Evolutionary conservation across 2,329 filamentous ascomycete genomes (phyloP).

Genomic region (Diaporthe velutina): DNA sequence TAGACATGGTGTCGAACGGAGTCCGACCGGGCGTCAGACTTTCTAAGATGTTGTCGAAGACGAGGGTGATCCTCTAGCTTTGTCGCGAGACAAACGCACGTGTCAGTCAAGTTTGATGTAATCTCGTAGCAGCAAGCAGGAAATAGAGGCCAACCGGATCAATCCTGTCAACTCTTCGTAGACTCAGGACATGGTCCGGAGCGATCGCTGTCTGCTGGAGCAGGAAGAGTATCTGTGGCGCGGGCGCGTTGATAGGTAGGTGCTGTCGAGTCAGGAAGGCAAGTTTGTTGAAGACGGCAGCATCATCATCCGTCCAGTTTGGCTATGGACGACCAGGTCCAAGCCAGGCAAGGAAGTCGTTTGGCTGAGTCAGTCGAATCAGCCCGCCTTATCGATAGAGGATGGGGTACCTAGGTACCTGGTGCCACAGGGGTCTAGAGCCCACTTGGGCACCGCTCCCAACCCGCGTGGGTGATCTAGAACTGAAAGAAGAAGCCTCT

Average conservation of each 20-base stretch:
- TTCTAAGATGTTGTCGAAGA: constrained; percentile 16
- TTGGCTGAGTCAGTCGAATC: constrained; percentile 26
- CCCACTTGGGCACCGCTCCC: background rate
- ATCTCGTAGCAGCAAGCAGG: constrained; percentile 37
- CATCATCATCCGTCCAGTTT: background rate
- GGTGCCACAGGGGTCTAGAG: background rate
- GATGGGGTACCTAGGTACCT: background rate
- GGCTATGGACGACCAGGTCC: background rate
- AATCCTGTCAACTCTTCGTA: constrained; percentile 45
- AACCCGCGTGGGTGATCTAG: constrained; percentile 3
- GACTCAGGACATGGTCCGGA: constrained; percentile 43
- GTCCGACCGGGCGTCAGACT: constrained; percentile 20
- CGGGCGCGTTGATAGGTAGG: background rate
- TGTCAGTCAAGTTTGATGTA: constrained; percentile 41
- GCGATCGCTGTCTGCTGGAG: constrained; percentile 13
- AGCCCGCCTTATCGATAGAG: constrained; percentile 26
- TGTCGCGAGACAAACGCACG: constrained; percentile 22
- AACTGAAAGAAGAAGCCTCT: background rate
- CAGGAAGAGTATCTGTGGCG: background rate
- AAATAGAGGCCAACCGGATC: constrained; percentile 47
- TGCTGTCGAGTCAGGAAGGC: background rate
- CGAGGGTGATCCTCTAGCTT: constrained; percentile 39
- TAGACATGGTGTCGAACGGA: constrained; percentile 48
- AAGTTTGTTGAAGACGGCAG: background rate
- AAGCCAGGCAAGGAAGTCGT: constrained; percentile 18